Base-by-base conservation (phyloP, 331 rosid species). In the Saraca asoca region DNA sequence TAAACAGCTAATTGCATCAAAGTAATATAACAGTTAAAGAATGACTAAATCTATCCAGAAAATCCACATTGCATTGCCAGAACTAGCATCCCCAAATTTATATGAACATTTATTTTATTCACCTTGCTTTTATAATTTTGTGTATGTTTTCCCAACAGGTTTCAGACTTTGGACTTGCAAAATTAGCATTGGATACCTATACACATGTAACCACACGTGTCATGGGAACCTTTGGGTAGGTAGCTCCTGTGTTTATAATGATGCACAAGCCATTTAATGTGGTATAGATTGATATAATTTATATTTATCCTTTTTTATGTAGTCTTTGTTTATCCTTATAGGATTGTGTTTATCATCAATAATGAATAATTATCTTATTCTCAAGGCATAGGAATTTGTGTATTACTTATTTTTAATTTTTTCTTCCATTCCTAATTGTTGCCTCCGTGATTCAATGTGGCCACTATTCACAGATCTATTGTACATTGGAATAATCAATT, bases 211-310 rank as follows among this genome's bases (percentile, higher is more conserved):
- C 97, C 20, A 94, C 99, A 52, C 95, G 99, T 49, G 99, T 94
- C 17, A 94, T 94, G 99, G 99, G 97, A 78, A 94, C 99, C 62
- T 94, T 94, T 69, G 99, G 97, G 97, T 88, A 85, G 38, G 90
- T 75, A 75, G 49, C 19, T 15, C 43, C n/a, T 64, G 12, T 17
- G n/a, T 52, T 45, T 66, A 10, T 35, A 9, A 17, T 48, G 58
- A 66, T 31, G 59, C 13, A 3, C 44, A 44, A 58, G 69, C 34
- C 43, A 41, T 45, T 42, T 62, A 51, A 51, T 78, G 55, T 19
- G 12, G 49, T 67, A 12, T 52, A 51, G 66, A 10, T 50, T n/a
- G 29, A 51, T 68, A 38, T 44, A 66, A 44, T 52, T 38, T 18
- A 15, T 65, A 42, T 35, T 29, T 48, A 7, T 13, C 60, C 24